Conservation (phyloP, 805 yeast genomes). For the Cyberlindnera petersonii region DNA sequence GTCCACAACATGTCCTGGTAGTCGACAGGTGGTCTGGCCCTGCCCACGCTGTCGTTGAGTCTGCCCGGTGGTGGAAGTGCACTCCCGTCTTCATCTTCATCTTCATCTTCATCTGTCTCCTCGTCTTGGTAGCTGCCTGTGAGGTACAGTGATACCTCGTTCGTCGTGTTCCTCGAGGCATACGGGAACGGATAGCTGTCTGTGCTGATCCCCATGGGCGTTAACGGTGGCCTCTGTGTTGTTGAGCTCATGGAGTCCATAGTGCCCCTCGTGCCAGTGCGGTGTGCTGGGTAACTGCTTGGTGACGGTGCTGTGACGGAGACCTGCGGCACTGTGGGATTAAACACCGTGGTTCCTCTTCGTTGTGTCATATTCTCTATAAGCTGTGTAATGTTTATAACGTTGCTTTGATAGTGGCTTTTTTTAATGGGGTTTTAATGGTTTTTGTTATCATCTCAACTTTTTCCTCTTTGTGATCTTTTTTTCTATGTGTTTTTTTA, state of each 20-base stretch:
- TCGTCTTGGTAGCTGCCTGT: not conserved
- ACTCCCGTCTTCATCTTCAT: not conserved
- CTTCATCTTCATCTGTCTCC: not conserved
- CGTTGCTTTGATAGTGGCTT: no score
- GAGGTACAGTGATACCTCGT: slow-evolving; percentile 4
- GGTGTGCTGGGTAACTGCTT: not conserved
- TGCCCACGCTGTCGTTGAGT: slow-evolving; percentile 45
- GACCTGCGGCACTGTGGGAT: not conserved
- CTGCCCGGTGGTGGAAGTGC: slow-evolving; percentile 10
- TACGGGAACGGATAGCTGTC: slow-evolving; percentile 1
- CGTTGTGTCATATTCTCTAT: not conserved
- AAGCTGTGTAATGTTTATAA: no score
- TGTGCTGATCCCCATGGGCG: not conserved
- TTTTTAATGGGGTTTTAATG: no score
- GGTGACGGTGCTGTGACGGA: not conserved
- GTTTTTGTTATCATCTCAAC: no score
- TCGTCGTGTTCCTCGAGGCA: slow-evolving; percentile 3
- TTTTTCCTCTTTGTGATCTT: no score
- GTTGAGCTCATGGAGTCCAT: not conserved
- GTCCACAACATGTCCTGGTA: slow-evolving; percentile 81
- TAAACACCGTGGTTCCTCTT: not conserved
- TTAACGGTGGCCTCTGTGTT: slow-evolving; percentile 1
- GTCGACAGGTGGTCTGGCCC: slow-evolving; percentile 56
- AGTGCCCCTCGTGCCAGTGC: not conserved
- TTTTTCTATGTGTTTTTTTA: no score